phyloP scores from a whole-genome alignment of 2,329 filamentous ascomycete species.

The Hymenoscyphus salicellus region DNA sequence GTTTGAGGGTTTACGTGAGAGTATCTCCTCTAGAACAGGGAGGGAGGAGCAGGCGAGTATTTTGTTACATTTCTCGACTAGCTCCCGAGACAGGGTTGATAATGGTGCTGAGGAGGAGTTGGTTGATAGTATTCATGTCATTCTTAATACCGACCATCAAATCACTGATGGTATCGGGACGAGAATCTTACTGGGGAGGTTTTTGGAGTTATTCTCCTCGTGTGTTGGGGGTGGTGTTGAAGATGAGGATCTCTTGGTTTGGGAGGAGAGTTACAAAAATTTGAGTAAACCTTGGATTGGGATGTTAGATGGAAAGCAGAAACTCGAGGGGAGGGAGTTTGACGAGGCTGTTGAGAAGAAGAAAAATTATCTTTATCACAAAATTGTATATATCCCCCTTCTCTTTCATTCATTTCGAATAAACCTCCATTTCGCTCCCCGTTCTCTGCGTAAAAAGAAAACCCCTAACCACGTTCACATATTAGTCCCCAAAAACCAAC shows the following conservation, averaged over 20 bases:
- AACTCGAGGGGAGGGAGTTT: constrained; percentile 15
- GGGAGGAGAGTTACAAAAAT: constrained; percentile 19
- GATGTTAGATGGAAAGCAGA: constrained; percentile 19
- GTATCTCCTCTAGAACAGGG: constrained; percentile 10
- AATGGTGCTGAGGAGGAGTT: constrained; percentile 5
- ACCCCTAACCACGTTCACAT: background rate
- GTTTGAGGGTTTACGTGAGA: constrained; percentile 17
- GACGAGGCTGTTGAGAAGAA: constrained; percentile 13
- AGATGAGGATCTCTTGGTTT: constrained; percentile 9
- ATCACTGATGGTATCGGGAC: constrained; percentile 28
- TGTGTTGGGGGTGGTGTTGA: background rate
- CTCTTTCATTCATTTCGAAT: background rate
- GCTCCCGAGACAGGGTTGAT: background rate
- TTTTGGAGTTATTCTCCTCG: constrained; percentile 17
- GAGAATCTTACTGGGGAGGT: constrained; percentile 25
- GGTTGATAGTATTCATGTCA: constrained; percentile 11
- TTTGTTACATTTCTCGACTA: constrained; percentile 6
- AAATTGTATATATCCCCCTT: constrained; percentile 14
- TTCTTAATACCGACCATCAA: constrained; percentile 26
- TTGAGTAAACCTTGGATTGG: constrained; percentile 24
- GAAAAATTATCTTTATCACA: constrained; percentile 15
- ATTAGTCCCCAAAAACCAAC: constrained; percentile 8
- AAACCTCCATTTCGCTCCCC: background rate
- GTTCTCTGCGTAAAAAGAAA: background rate
- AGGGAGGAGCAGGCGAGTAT: constrained; percentile 16